Evolutionary conservation across 2,329 filamentous ascomycete genomes (phyloP), one percentile per base, ranked within the genome.

Genomic region (Fusarium dimerum): DNA sequence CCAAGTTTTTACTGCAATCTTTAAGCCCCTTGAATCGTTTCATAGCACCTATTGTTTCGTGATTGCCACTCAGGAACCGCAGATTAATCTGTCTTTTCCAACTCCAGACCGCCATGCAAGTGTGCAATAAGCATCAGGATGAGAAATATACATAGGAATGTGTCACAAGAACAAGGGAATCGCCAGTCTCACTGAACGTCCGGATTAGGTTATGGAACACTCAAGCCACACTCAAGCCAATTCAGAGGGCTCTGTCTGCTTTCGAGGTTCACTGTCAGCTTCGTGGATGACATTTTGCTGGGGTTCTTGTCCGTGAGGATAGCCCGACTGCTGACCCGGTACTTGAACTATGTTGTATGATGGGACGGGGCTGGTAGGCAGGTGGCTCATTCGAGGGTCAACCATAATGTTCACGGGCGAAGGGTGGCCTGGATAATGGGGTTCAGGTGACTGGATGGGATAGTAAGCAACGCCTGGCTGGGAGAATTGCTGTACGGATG

Each of bases 241-340:
- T 66, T 78, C 75, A 41, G 76, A 73, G 51, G 76, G 71, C 49
- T 76, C 62, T 47, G 74, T 71, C 43, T 72, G 62, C 10, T 73
- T 71, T 12, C 70, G 63, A 5, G 57, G 62, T 16, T 69, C 68
- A 1, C 67, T 67, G 20, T 71, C 68, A 2, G 72, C 74, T 62
- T 78, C 75, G 51, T 76, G 66, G 20, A 75, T 68, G 3, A 64
- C 57, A 6, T 52, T 44, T 12, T 64, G 63, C 36, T 65, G 63
- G 17, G 57, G 54, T 18, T 64, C 62, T 45, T 56, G 60, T 13
- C 44, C 46, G 12, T n/a, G 26, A 26, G 20, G 20, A 26, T 26
- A 26, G 20, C 20, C 20, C 20, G 44, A 51, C 18, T 62, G 59
- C 36, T 66, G 61, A 12, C 45, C 57, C 15, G 56, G 51, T 34